A percentile compares a stretch with the other conserved stretches of the same genome.
These are phyloP conservation scores for Trypanosoma vivax DNA, from an alignment of 208 protist genomes.

Conservation along the genomic window DNA sequence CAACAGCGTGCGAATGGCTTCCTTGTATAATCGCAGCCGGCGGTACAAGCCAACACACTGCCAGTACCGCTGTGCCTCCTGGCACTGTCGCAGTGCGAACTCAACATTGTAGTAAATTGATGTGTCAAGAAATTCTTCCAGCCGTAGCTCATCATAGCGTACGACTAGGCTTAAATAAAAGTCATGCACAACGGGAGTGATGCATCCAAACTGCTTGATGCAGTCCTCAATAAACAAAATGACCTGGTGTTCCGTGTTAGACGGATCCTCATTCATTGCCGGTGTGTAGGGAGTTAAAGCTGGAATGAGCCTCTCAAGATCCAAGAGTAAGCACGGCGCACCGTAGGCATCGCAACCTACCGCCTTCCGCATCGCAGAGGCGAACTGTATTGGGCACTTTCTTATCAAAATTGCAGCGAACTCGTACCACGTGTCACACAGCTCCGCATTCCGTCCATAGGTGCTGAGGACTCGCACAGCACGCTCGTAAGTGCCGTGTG, in stretches of 20 bases:
- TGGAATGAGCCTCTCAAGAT: constrained; percentile 84
- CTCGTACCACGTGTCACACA: constrained; percentile 84
- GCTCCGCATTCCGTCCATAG: constrained; percentile 25
- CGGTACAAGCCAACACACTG: constrained; percentile 91
- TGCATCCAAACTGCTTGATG: constrained; percentile 74
- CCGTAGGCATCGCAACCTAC: constrained; percentile 38
- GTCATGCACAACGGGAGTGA: constrained; percentile 89
- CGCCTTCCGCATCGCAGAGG: constrained; percentile 57
- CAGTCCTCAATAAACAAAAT: constrained; percentile 89
- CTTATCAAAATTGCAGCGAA: constrained; percentile 86
- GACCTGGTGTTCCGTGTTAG: constrained; percentile 82
- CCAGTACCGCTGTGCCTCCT: constrained; percentile 47
- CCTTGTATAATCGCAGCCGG: constrained; percentile 89
- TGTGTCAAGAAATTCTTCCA: constrained; percentile 76
- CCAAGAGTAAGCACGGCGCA: constrained; percentile 40
- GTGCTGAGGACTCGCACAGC: constrained; percentile 43
- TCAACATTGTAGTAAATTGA: constrained; percentile 81
- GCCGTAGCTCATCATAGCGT: constrained; percentile 49
- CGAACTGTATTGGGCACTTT: constrained; percentile 72
- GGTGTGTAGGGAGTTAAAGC: constrained; percentile 87
- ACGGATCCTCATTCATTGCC: constrained; percentile 41
- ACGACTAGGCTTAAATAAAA: constrained; percentile 92
- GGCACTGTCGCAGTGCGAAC: constrained; percentile 91
- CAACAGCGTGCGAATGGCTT: constrained; percentile 89
- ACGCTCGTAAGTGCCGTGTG: constrained; percentile 25